phyloP scores from a whole-genome alignment of 352 stramenopile genomes.

The Phytopythium chamaehyphon region DNA sequence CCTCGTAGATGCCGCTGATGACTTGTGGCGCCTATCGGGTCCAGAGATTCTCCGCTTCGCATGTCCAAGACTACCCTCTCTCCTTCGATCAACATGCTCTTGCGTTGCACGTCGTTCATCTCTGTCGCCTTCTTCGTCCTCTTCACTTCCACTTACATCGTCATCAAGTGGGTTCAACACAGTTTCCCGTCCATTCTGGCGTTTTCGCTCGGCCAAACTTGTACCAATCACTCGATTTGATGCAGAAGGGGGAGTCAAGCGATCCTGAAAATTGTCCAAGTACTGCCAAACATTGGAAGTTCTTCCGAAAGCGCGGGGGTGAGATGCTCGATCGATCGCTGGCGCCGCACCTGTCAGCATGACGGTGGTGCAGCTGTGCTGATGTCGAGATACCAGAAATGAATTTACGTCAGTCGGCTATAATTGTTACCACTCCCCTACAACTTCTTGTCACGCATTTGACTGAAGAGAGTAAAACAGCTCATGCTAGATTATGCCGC shows the following conservation, averaged over 20 bases:
- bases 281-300: conserved; percentile 78
- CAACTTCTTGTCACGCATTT: no score
- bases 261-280: conserved; percentile 44
- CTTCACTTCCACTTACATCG: conserved; percentile 12
- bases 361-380: no score
- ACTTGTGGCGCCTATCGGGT: no score
- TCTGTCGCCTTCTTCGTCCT: conserved; percentile 2
- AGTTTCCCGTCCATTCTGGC: conserved; percentile 5
- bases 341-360: conserved; percentile 11
- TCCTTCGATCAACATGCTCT: not conserved
- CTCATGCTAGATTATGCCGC: no score
- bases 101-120: not conserved
- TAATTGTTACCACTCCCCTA: no score
- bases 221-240: not conserved
- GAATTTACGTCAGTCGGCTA: no score
- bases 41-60: not conserved
- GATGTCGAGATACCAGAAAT: no score
- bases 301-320: conserved; percentile 50
- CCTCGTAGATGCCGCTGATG: not conserved
- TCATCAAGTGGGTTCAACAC: conserved; percentile 5
- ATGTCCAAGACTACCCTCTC: not conserved
- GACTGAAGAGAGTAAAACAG: no score
- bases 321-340: conserved; percentile 6
- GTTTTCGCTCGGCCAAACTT: not conserved
- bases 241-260: conserved; percentile 13